These are phyloP conservation scores for Colletotrichum siamense DNA, from an alignment of 2,329 filamentous ascomycete species.

Conservation along the genomic window DNA sequence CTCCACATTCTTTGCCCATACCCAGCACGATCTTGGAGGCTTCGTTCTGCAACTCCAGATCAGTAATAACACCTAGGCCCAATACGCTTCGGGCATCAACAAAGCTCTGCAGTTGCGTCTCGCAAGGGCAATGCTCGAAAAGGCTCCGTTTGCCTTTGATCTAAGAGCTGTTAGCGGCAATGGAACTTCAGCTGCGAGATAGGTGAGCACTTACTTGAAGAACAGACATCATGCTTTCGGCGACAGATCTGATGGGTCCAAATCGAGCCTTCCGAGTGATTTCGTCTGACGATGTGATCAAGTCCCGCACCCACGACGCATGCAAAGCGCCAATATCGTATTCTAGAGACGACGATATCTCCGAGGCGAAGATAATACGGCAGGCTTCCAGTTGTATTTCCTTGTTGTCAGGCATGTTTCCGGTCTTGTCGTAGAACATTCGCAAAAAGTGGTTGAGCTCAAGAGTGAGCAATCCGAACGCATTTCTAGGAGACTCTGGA, in stretches of 20 bases:
- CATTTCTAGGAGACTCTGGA: conserved; percentile 26
- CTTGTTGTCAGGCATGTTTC: conserved; percentile 22
- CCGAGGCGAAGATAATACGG: conserved; percentile 30
- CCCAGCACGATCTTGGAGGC: conserved; percentile 20
- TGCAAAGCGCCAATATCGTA: background rate
- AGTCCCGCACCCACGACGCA: conserved; percentile 29
- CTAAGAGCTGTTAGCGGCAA: background rate
- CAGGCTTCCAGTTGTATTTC: conserved; percentile 30
- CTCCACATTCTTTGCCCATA: conserved; percentile 10
- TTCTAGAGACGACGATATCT: conserved; percentile 11
- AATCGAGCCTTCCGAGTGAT: conserved; percentile 26
- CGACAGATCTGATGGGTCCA: conserved; percentile 26
- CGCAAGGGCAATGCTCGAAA: conserved; percentile 30
- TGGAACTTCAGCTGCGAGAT: accelerated
- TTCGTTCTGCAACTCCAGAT: conserved; percentile 23
- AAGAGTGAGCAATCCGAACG: conserved; percentile 40
- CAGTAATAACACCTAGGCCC: background rate
- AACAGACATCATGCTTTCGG: conserved; percentile 25
- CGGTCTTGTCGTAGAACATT: conserved; percentile 24
- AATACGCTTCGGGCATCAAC: background rate
- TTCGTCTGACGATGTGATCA: conserved; percentile 21
- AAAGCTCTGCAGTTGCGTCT: conserved; percentile 18
- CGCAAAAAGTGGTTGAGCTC: conserved; percentile 35
- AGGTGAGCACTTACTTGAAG: background rate
- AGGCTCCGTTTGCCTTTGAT: conserved; percentile 32